Conservation (phyloP, 108 stramenopile genomes). For the Fragilaria crotonensis region DNA sequence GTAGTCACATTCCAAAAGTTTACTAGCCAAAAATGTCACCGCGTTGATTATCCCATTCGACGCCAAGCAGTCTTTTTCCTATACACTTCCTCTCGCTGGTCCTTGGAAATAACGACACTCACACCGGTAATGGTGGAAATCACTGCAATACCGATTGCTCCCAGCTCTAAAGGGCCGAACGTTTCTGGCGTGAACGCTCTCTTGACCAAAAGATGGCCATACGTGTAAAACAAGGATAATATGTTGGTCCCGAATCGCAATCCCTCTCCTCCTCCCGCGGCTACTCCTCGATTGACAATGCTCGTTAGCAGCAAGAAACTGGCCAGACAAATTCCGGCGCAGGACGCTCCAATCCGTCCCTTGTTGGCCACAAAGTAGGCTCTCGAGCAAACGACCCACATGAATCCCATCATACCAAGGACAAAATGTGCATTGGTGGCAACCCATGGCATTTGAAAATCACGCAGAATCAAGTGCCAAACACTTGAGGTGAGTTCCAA, state of each 20-base stretch:
- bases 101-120: no score
- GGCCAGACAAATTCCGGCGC: neutral
- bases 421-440: conserved; percentile 40
- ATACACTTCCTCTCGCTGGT: no score
- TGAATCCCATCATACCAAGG: conserved; percentile 31
- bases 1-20: no score
- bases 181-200: neutral
- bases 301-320: neutral
- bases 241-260: conserved; percentile 23
- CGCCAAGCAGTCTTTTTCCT: no score
- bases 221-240: conserved; percentile 14
- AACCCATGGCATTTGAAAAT: conserved; percentile 28
- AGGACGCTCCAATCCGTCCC: no score
- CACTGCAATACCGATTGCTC: conserved; percentile 7
- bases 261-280: conserved; percentile 17
- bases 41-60: no score
- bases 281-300: conserved; percentile 8
- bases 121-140: neutral
- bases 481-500: conserved; percentile 17
- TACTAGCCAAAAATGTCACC: no score
- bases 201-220: conserved; percentile 6
- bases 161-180: conserved; percentile 8
- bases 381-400: conserved; percentile 7
- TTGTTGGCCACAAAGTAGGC: conserved; percentile 23
- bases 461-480: conserved; percentile 34